Evolutionary conservation across 1,284 basidiomycete species (phyloP), one percentile per base, ranked within the genome.

Genomic region (Heliocybe sulcata): DNA sequence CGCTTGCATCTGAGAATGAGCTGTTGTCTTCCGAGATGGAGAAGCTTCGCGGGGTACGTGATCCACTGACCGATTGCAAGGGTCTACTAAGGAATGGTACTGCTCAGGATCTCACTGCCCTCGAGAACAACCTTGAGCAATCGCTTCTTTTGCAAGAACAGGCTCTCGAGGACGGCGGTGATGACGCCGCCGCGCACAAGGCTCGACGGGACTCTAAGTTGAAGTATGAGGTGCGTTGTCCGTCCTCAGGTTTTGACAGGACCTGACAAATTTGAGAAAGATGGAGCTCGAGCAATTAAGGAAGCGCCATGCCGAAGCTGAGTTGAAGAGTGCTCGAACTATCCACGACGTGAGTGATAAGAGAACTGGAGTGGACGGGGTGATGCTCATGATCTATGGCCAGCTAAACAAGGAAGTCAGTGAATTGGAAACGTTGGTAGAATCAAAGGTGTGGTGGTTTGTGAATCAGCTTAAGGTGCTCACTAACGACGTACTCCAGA

Each of bases 391-490:
- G 29, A 12, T 31, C 25, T 49, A 16, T 23, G 53, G 59, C 22
- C 62, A 94, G 90, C 79, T 93, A 58, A 90, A 93, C 70, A 92
- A 93, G 64, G 92, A 96, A 71, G 90, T 96, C 52, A 82, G 85
- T 53, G 92, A 96, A 67, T 77, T 97, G 22, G 94, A 97, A 69
- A 81, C 85, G 55, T 75, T 97, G 47, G 85, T 96, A 35, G 94
- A 97, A 69, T 82, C 90, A 55, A 96, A 97, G 82, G 86, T 86
- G 58, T 53, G 72, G 54, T 9, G 8, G 31, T 26, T 52, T 54
- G 9, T 9, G 25, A 27, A 12, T 48, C 47, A 45, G 38, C 33
- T 45, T 52, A 38, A 20, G 6, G 19, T 20, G n/a, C 42, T 26
- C 6, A 22, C 47, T 49, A 22, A 49, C 20, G n/a, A 3, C 54